These are phyloP conservation scores for Eucalyptus camaldulensis DNA, from an alignment of 345 rosid genomes.

Conservation along the genomic window DNA sequence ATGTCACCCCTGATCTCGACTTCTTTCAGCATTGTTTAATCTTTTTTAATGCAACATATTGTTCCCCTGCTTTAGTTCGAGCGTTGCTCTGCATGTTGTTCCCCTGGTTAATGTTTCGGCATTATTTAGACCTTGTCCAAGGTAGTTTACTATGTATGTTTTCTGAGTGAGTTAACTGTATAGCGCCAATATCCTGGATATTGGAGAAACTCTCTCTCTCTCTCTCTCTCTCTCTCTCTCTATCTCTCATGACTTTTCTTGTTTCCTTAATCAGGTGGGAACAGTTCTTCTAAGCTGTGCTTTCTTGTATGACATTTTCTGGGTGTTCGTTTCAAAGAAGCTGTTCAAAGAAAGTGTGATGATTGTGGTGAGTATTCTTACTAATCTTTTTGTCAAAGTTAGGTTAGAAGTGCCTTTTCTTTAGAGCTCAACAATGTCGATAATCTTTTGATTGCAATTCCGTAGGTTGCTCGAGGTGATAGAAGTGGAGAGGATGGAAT, in stretches of 20 bases:
- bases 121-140: not conserved
- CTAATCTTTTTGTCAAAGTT: not conserved
- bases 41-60: not conserved
- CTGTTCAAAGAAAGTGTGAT: slow-evolving; percentile 94
- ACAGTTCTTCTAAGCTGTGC: slow-evolving; percentile 96
- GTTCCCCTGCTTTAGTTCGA: not conserved
- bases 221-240: not conserved
- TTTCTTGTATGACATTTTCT: slow-evolving; percentile 92
- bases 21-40: not conserved
- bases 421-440: not conserved
- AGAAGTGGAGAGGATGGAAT: slow-evolving; percentile 95
- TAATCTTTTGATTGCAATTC: not conserved
- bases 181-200: not conserved
- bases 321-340: slow-evolving; percentile 97
- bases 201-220: not conserved
- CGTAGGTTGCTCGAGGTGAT: slow-evolving; percentile 96
- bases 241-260: not conserved
- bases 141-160: not conserved
- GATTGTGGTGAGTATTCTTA: slow-evolving; percentile 74
- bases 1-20: not conserved
- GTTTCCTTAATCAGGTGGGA: slow-evolving; percentile 52
- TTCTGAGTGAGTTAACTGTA: not conserved
- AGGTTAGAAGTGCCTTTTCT: not conserved
- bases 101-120: not conserved
- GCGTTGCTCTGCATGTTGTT: not conserved